Evolutionary conservation across 2,329 filamentous ascomycete species (phyloP), one percentile per base, ranked within the genome.

Genomic region (Juglanconis oblonga): DNA sequence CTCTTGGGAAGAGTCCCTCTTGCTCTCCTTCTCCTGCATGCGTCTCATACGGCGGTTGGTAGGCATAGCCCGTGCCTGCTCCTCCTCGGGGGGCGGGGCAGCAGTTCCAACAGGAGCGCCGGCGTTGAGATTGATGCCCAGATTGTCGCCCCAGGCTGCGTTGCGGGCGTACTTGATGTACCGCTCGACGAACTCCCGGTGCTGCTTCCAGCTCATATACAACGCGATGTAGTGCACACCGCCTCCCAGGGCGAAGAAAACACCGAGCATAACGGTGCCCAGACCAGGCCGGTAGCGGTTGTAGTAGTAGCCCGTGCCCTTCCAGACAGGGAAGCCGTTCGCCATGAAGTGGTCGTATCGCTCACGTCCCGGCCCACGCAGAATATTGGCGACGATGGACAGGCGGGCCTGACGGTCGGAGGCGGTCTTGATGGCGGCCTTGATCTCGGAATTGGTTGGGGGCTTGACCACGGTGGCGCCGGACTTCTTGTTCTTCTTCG

Each of bases 291-390:
- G 86, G 82, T 94, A 97, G 60, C 95, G 88, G 69, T 87, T 87
- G 80, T 99, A 99, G 83, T 98, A 99, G 83, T 99, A 99, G 64
- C 95, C 94, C 49, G 94, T 97, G 61, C 95, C 95, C 79, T 94
- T 93, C 95, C 95, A 99, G 58, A 86, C 86, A 36, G 95, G 95
- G 79, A 99, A 99, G 63, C 95, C 95, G 75, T 98, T 92, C 73
- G 80, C 78, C 62, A 98, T 77, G 79, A 98, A 99, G 75, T 97
- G 89, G 73, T 99, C 94, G 76, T 99, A 99, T 64, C 95, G 89
- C 67, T 91, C 90, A 64, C 95, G 86, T 57, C 85, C 84, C 3
- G 89, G 80, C 1, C 94, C 92, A 67, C 90, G 87, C 55, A 99
- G 87, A 70, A 99, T 90, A 70, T 92, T 90, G 67, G 88, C 87